Percentiles rank a stretch among this genome's conserved stretches.
Conservation (phyloP, 2,329 filamentous ascomycete species). For the Falciphora oryzae region DNA sequence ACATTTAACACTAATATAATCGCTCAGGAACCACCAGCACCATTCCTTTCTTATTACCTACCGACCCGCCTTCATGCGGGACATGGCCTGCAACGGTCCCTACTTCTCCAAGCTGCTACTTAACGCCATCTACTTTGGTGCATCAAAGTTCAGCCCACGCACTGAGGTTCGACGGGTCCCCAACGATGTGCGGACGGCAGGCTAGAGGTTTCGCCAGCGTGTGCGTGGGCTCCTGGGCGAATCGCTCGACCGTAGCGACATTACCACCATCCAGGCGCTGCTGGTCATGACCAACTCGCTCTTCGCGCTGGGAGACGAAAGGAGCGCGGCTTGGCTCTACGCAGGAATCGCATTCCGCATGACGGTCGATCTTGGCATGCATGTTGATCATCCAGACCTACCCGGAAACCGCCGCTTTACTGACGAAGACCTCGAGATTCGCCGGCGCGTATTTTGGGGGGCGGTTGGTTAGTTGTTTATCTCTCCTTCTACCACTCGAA, state of each 20-base stretch:
- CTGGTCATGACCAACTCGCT: conserved; percentile 45
- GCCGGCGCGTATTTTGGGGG: conserved; percentile 18
- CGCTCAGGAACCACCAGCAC: conserved; percentile 39
- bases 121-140: conserved; percentile 19
- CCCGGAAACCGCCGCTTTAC: conserved; percentile 6
- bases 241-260: conserved; percentile 40
- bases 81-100: conserved; percentile 46
- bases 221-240: conserved; percentile 39
- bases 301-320: conserved; percentile 41
- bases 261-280: conserved; percentile 49
- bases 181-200: conserved; percentile 40
- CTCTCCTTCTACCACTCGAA: not conserved
- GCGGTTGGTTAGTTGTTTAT: conserved; percentile 13
- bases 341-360: conserved; percentile 24
- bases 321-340: conserved; percentile 43
- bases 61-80: conserved; percentile 45
- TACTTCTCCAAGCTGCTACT: conserved; percentile 42
- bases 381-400: conserved; percentile 19
- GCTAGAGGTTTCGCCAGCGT: conserved; percentile 40
- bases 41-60: conserved; percentile 43
- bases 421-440: conserved; percentile 26
- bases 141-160: conserved; percentile 37
- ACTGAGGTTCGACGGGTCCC: conserved; percentile 35
- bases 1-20: too few relatives aligned
- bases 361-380: conserved; percentile 18